Conservation (phyloP, 2,329 filamentous ascomycete species). For the Blastomyces percursus region DNA sequence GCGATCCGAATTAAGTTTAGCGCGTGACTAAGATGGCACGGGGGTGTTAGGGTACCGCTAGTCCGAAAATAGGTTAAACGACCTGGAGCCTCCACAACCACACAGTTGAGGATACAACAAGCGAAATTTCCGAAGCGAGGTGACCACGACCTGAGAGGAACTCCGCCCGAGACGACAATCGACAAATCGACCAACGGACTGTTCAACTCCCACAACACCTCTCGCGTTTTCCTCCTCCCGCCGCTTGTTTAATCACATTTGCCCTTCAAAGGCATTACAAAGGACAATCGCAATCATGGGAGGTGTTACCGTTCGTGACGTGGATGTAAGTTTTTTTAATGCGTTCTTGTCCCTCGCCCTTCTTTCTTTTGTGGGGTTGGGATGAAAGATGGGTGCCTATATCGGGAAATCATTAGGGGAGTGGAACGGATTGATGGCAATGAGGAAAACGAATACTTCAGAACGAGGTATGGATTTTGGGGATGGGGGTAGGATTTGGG, state of each 20-base stretch:
- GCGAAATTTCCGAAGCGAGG: conserved; percentile 13
- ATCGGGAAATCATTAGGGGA: neutral
- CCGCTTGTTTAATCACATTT: conserved; percentile 20
- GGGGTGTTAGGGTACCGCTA: conserved; percentile 30
- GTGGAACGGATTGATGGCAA: neutral
- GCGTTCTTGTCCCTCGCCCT: neutral
- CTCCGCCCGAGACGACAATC: conserved; percentile 26
- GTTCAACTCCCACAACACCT: conserved; percentile 22
- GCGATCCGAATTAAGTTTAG: conserved; percentile 3
- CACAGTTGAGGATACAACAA: conserved; percentile 17
- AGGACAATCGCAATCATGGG: conserved; percentile 47
- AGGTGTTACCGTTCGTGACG: conserved; percentile 57
- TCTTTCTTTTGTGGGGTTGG: neutral
- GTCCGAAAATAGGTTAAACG: conserved; percentile 32
- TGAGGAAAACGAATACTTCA: neutral
- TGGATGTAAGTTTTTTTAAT: conserved; percentile 42
- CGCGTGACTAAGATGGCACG: neutral
- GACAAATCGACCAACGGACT: conserved; percentile 7
- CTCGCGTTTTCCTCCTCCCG: conserved; percentile 20
- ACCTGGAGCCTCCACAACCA: conserved; percentile 27
- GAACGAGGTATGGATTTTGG: neutral
- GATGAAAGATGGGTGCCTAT: neutral
- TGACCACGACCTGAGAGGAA: conserved; percentile 12
- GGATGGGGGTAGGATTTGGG: neutral
- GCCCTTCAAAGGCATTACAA: conserved; percentile 4